These are phyloP conservation scores for Rhazya stricta DNA, from an alignment of 257 asterid species.

Conservation along the genomic window DNA sequence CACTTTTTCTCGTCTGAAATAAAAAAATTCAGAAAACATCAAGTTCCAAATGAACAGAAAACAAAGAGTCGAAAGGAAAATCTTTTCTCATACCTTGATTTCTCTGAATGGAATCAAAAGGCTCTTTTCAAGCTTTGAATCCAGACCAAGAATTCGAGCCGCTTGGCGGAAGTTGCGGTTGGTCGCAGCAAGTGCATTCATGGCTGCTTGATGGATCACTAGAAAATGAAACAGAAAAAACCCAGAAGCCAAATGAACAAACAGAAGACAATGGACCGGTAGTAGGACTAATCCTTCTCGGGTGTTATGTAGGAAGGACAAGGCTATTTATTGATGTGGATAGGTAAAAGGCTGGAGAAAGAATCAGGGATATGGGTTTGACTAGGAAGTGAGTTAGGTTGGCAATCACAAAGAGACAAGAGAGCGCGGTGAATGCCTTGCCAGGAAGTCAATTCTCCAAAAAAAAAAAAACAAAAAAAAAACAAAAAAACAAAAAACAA, in stretches of 20 bases:
- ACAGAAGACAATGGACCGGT: not conserved
- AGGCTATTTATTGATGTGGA: not conserved
- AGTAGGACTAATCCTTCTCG: not conserved
- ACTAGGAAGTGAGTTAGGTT: not conserved
- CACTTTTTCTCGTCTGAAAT: not conserved
- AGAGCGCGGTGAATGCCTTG: not conserved
- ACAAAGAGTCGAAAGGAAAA: not conserved
- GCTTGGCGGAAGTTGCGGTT: constrained; percentile 88
- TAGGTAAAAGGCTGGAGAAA: not conserved
- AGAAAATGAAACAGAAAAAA: not conserved
- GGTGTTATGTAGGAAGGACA: not conserved
- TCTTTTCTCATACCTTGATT: constrained; percentile 50
- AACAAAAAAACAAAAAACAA: too few relatives aligned
- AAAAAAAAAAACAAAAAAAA: too few relatives aligned
- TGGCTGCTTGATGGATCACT: constrained; percentile 11
- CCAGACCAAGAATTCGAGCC: constrained; percentile 82
- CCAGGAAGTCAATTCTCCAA: not conserved
- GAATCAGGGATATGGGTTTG: not conserved
- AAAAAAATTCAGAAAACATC: not conserved
- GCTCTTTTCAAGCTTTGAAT: constrained; percentile 74
- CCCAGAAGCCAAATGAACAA: not conserved
- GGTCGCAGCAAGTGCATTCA: constrained; percentile 96
- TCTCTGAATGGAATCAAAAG: constrained; percentile 94
- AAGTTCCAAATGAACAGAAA: not conserved
- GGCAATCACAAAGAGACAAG: not conserved